Evolutionary conservation across 345 rosid genomes (phyloP).

Genomic region (Eucalyptus cladocalyx): DNA sequence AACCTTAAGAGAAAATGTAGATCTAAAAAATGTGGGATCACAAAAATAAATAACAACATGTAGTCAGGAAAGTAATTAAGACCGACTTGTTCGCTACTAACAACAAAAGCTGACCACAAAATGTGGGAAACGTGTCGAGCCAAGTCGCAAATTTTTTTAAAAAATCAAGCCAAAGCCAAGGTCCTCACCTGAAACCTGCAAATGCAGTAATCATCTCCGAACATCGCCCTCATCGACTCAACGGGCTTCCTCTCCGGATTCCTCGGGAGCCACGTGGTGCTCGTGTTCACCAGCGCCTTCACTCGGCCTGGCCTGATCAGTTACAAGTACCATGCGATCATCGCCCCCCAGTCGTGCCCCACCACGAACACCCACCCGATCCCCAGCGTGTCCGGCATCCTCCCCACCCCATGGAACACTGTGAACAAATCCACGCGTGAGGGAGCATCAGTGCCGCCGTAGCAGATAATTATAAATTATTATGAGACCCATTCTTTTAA

Average conservation of each 20-base stretch:
- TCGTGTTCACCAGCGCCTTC: constrained; percentile 48
- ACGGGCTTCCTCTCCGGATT: constrained; percentile 27
- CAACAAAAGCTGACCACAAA: no score
- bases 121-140: no score
- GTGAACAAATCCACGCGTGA: constrained; percentile 18
- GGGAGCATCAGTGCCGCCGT: constrained; percentile 35
- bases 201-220: constrained; percentile 42
- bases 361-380: constrained; percentile 42
- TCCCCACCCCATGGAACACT: constrained; percentile 2
- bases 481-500: rapidly evolving
- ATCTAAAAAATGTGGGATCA: no score
- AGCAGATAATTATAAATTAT: not conserved
- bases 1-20: no score
- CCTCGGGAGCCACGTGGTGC: constrained; percentile 25
- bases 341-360: constrained; percentile 67
- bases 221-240: constrained; percentile 19
- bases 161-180: no score
- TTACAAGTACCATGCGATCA: constrained; percentile 39
- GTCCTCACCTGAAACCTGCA: no score
- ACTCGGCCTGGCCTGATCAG: constrained; percentile 48
- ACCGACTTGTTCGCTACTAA: no score
- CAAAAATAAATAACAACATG: no score
- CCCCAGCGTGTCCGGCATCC: constrained; percentile 2
- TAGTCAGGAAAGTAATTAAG: no score
- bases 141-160: no score